Conservation (phyloP, 805 yeast genomes). For the Saccharomyces kudriavzevii region DNA sequence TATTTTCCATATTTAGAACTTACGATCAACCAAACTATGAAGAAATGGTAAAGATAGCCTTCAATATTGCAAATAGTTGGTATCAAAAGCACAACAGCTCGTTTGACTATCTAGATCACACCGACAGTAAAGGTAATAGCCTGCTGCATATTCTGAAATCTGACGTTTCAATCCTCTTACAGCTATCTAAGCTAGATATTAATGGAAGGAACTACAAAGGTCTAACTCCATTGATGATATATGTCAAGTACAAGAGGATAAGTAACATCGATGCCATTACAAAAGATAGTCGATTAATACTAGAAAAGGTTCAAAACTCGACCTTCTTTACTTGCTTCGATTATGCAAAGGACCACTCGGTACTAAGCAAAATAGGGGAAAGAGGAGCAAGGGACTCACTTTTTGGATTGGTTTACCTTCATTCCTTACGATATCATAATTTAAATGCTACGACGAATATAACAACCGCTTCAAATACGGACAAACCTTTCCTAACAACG, state of each 20-base stretch:
- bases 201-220: conserved; percentile 53
- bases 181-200: conserved; percentile 36
- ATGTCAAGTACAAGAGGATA: conserved; percentile 57
- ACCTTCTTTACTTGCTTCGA: conserved; percentile 37
- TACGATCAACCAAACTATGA: conserved; percentile 69
- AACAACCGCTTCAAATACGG: not conserved
- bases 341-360: conserved; percentile 34
- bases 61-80: conserved; percentile 39
- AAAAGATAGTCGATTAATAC: conserved; percentile 41
- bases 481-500: not conserved
- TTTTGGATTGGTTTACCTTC: conserved; percentile 11
- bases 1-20: conserved; percentile 65
- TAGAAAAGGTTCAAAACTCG: conserved; percentile 29
- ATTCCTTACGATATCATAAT: conserved; percentile 16
- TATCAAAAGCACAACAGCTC: conserved; percentile 24
- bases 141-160: conserved; percentile 62
- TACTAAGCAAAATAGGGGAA: conserved; percentile 13
- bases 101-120: conserved; percentile 51
- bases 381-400: conserved; percentile 6
- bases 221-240: conserved; percentile 64
- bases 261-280: conserved; percentile 50
- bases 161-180: conserved; percentile 37
- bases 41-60: conserved; percentile 38
- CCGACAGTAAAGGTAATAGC: conserved; percentile 67
- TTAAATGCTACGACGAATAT: conserved; percentile 9